phyloP scores from a whole-genome alignment of 2,329 filamentous ascomycete genomes.

The Taxawa tesnikishii region DNA sequence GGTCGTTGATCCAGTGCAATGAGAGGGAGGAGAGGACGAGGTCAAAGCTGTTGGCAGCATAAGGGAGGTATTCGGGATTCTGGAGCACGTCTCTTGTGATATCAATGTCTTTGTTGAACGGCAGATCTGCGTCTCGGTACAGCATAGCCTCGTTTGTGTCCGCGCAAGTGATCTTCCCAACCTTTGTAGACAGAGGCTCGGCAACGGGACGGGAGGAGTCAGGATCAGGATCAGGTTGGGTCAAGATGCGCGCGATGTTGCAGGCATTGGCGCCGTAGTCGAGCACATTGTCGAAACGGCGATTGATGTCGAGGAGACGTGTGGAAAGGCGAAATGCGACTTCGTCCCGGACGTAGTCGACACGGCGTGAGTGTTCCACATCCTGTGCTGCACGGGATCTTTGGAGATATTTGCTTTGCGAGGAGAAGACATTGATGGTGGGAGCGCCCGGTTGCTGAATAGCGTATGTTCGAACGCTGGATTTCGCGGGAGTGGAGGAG shows the following conservation, averaged over 20 bases:
- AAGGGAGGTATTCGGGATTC: conserved; percentile 65
- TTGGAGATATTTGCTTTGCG: conserved; percentile 75
- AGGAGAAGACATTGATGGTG: conserved; percentile 83
- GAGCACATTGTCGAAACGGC: conserved; percentile 69
- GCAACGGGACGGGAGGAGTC: conserved; percentile 48
- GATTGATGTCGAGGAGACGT: conserved; percentile 83
- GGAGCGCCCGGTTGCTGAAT: conserved; percentile 66
- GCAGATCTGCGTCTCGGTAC: conserved; percentile 62
- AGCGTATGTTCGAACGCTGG: conserved; percentile 44
- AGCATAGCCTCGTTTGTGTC: conserved; percentile 71
- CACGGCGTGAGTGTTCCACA: conserved; percentile 58
- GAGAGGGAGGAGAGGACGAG: conserved; percentile 80
- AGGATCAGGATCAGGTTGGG: conserved; percentile 47
- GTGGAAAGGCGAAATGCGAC: conserved; percentile 76
- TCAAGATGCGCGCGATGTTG: conserved; percentile 77
- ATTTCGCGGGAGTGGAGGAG: background rate
- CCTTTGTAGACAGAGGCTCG: conserved; percentile 56
- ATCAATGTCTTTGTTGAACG: conserved; percentile 62
- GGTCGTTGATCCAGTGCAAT: conserved; percentile 95
- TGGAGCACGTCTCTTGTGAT: conserved; percentile 65
- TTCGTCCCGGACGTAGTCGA: conserved; percentile 90
- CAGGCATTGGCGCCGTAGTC: conserved; percentile 94
- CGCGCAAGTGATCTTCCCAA: conserved; percentile 64
- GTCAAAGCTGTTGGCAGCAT: conserved; percentile 66
- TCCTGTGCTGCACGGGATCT: conserved; percentile 73